Conservation (phyloP, 345 rosid genomes). For the Gossypium ekmanianum region DNA sequence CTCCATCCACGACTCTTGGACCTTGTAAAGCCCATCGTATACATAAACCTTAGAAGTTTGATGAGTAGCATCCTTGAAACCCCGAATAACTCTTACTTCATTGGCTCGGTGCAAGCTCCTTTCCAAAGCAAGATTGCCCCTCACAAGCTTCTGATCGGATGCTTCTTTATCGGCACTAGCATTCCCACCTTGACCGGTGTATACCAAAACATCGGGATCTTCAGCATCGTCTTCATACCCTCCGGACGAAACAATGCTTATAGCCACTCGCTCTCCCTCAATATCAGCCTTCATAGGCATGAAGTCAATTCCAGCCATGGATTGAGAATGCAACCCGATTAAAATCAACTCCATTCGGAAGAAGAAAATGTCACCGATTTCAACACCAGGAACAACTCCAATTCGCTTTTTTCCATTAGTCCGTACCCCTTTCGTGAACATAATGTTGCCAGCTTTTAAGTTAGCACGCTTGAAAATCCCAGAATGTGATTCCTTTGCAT, state of each 20-base stretch:
- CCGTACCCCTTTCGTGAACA: conserved; percentile 56
- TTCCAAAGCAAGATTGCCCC: conserved; percentile 95
- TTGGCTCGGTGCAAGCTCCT: conserved; percentile 63
- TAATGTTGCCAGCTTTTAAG: conserved; percentile 46
- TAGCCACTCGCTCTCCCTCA: conserved; percentile 68
- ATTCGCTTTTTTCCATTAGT: conserved; percentile 63
- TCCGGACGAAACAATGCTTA: conserved; percentile 82
- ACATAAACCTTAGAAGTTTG: conserved; percentile 43
- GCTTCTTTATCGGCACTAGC: conserved; percentile 52
- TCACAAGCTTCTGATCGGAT: conserved; percentile 76
- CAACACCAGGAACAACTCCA: conserved; percentile 76
- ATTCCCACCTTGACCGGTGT: conserved; percentile 82
- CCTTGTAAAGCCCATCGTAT: conserved; percentile 61
- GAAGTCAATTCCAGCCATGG: conserved; percentile 93
- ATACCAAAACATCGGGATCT: conserved; percentile 61
- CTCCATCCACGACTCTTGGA: conserved; percentile 70
- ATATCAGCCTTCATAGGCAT: conserved; percentile 43
- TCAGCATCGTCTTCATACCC: conserved; percentile 74
- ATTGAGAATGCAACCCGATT: conserved; percentile 71
- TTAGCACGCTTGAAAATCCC: conserved; percentile 40
- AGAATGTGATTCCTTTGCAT: conserved; percentile 30
- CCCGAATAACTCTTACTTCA: conserved; percentile 70
- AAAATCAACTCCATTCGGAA: conserved; percentile 84
- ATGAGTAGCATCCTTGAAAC: conserved; percentile 41
- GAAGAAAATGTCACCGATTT: conserved; percentile 76